Conservation (phyloP, 2,329 filamentous ascomycete genomes). For the Trichoderma simmonsii region DNA sequence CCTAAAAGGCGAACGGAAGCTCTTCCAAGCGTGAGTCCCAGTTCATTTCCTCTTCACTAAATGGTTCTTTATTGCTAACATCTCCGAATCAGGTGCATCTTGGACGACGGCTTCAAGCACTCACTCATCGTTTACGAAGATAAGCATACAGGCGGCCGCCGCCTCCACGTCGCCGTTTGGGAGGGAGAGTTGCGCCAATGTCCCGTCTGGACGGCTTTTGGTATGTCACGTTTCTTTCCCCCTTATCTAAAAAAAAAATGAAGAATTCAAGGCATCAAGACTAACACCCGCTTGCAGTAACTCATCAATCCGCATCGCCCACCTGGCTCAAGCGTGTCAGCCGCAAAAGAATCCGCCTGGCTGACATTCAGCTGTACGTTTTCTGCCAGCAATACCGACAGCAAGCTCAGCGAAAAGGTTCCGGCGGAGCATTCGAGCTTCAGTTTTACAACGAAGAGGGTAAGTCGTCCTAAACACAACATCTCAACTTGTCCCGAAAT, state of each 20-base stretch:
- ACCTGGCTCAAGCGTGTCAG: constrained; percentile 52
- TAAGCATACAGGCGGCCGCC: constrained; percentile 42
- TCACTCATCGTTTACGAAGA: constrained; percentile 55
- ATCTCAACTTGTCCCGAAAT: too few species aligned
- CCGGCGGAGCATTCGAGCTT: constrained; percentile 49
- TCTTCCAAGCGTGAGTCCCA: constrained; percentile 55
- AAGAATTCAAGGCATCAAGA: neutral
- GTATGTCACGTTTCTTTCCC: constrained; percentile 35
- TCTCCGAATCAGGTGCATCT: constrained; percentile 44
- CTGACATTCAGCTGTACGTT: constrained; percentile 55
- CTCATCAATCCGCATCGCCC: constrained; percentile 46
- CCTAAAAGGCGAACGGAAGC: constrained; percentile 46
- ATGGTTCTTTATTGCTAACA: neutral
- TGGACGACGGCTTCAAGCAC: constrained; percentile 54
- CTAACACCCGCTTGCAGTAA: constrained; percentile 40
- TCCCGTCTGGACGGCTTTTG: constrained; percentile 63
- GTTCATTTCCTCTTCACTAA: neutral
- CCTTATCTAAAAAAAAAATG: neutral
- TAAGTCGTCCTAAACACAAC: constrained; percentile 21
- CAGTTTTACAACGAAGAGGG: constrained; percentile 45
- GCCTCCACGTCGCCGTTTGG: constrained; percentile 55
- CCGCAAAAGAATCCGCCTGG: constrained; percentile 48
- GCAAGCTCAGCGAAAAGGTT: constrained; percentile 49
- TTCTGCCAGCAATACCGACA: constrained; percentile 57
- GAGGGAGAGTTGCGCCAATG: constrained; percentile 53